Evolutionary conservation across 2,329 filamentous ascomycete genomes (phyloP).

Genomic region (Botrytis cinerea): DNA sequence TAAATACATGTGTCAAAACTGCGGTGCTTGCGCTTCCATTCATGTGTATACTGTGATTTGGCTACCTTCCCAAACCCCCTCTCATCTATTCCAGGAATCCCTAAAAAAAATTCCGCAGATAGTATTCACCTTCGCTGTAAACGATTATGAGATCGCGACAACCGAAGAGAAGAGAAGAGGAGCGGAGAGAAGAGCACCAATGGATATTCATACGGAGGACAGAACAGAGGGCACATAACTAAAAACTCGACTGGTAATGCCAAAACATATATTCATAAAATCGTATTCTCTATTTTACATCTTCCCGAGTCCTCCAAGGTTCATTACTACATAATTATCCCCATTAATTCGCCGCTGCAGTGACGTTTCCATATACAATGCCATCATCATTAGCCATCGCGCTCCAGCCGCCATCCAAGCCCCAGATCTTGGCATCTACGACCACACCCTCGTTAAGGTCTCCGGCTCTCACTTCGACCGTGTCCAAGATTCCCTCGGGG

Average conservation of each 20-base stretch:
- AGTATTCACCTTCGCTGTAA: neutral
- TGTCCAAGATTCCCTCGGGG: conserved; percentile 45
- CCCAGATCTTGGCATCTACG: conserved; percentile 42
- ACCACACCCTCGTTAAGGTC: conserved; percentile 36
- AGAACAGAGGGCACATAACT: neutral
- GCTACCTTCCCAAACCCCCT: no score
- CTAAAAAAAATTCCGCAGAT: no score
- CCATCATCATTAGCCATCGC: conserved; percentile 29
- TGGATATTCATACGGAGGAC: neutral
- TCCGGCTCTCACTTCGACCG: conserved; percentile 33
- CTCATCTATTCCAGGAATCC: neutral
- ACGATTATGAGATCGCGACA: accelerated
- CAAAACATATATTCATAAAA: neutral
- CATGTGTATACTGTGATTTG: neutral
- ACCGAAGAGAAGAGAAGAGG: neutral
- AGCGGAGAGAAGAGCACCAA: neutral
- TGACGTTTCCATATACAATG: conserved; percentile 36
- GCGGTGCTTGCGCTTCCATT: neutral
- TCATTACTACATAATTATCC: neutral
- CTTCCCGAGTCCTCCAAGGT: neutral
- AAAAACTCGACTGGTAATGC: neutral
- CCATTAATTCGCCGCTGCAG: neutral
- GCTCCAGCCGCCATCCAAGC: conserved; percentile 45
- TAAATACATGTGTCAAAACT: neutral
- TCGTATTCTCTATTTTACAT: neutral